Conservation (phyloP, 768 basidiomycete species). For the Panus rudis region DNA sequence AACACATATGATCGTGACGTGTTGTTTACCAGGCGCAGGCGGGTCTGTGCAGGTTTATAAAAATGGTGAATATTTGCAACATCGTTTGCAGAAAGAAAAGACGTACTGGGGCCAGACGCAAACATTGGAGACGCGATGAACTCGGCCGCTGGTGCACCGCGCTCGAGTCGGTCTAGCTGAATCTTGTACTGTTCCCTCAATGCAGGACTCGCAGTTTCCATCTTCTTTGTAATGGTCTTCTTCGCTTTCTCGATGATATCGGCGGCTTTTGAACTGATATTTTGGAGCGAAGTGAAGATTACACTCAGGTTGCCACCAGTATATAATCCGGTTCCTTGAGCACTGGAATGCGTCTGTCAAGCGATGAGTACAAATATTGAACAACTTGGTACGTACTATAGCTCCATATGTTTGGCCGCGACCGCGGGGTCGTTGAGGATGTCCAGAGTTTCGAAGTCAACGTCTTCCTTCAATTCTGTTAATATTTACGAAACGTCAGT, state of each 20-base stretch:
- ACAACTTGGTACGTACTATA: neutral
- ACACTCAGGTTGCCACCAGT: neutral
- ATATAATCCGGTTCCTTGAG: neutral
- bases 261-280: neutral
- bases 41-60: neutral
- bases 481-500: neutral
- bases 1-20: neutral
- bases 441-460: neutral
- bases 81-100: neutral
- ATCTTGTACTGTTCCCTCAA: conserved; percentile 1
- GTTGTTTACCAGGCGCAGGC: neutral
- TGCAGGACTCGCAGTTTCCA: neutral
- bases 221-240: neutral
- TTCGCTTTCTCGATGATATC: neutral
- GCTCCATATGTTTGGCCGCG: neutral
- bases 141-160: neutral
- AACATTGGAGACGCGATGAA: neutral
- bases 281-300: neutral
- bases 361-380: neutral
- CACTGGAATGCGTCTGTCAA: neutral
- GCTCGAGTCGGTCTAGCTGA: neutral
- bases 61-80: neutral
- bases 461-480: neutral
- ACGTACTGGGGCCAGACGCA: neutral
- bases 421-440: neutral